Evolutionary conservation across 352 stramenopile species (phyloP).

Genomic region (Phytophthora brassicae): DNA sequence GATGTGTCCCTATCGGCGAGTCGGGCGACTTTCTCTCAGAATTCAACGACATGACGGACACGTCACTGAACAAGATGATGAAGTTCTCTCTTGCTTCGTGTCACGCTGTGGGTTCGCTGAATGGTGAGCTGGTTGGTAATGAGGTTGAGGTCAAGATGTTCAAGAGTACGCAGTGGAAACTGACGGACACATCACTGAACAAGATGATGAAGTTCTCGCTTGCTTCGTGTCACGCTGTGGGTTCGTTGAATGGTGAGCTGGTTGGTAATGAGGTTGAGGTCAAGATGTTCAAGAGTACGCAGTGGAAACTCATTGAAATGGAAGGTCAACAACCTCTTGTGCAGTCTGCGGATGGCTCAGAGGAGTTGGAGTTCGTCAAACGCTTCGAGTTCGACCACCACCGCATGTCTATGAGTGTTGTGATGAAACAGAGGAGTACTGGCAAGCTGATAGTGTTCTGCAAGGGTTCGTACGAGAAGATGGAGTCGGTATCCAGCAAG

Average conservation of each 20-base stretch:
- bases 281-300: constrained; percentile 82
- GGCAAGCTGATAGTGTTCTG: constrained; percentile 78
- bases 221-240: constrained; percentile 85
- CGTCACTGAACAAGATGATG: constrained; percentile 39
- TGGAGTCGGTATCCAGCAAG: constrained; percentile 57
- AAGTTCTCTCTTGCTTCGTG: constrained; percentile 79
- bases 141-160: constrained; percentile 91
- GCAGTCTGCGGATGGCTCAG: constrained; percentile 38
- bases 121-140: constrained; percentile 82
- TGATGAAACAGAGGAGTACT: constrained; percentile 67
- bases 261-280: constrained; percentile 90
- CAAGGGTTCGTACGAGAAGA: constrained; percentile 90
- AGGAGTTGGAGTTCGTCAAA: constrained; percentile 82
- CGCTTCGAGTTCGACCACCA: constrained; percentile 92
- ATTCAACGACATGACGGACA: constrained; percentile 61
- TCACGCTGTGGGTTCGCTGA: constrained; percentile 75
- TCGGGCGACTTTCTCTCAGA: constrained; percentile 42
- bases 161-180: constrained; percentile 63
- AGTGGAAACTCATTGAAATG: constrained; percentile 63
- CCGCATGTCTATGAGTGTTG: constrained; percentile 90
- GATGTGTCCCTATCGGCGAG: constrained; percentile 54
- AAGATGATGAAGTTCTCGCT: constrained; percentile 64
- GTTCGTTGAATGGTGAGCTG: constrained; percentile 59
- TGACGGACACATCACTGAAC: constrained; percentile 46
- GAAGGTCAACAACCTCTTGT: constrained; percentile 51